Evolutionary conservation across 2,329 filamentous ascomycete species (phyloP), one percentile per base, ranked within the genome.

Genomic region (Rhexocercosporidium sp.): DNA sequence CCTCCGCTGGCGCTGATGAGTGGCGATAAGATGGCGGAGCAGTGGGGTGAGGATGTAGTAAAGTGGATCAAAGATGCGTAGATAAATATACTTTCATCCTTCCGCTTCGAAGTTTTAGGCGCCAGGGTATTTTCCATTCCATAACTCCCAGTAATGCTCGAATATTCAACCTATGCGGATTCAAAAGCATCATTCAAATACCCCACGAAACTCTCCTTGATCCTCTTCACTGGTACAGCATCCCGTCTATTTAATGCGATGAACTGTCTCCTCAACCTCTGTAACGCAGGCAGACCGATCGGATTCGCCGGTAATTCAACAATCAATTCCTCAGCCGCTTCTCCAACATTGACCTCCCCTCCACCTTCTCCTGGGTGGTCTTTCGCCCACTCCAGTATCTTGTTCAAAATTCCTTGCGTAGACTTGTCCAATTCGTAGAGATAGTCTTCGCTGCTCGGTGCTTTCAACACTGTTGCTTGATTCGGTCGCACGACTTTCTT

Each of bases 381-480:
- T 68, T 86, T 85, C 76, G 92, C 87, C 81, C 88, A 89, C 57
- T 90, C 87, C 65, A 92, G 79, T 44, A 96, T 88, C 65, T 84
- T 83, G 72, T 88, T 87, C 62, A 96, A 85, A 34, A 96, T 86
- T 63, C 91, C 90, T 72, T 94, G 92, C 8, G 92, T 95, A 76
- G 89, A 89, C 70, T 88, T 88, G 78, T 96, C 93, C 27, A 96
- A 83, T 67, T 93, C 85, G 77, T 96, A 94, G 62, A 96, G 83
- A 77, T 94, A 94, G 75, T 94, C 91, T 65, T 86, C 82, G 75
- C 85, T 84, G 0, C 76, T 89, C 77, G 80, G 88, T 74, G 77
- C 89, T 83, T 83, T 92, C 84, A 83, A 83, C 31, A 94, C 86
- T 0, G 93, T 94, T 3, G 92, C 91, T 75, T 89, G 86, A 78